phyloP scores from a whole-genome alignment of 164 flowering plant species.

The Vitis rupestris region DNA sequence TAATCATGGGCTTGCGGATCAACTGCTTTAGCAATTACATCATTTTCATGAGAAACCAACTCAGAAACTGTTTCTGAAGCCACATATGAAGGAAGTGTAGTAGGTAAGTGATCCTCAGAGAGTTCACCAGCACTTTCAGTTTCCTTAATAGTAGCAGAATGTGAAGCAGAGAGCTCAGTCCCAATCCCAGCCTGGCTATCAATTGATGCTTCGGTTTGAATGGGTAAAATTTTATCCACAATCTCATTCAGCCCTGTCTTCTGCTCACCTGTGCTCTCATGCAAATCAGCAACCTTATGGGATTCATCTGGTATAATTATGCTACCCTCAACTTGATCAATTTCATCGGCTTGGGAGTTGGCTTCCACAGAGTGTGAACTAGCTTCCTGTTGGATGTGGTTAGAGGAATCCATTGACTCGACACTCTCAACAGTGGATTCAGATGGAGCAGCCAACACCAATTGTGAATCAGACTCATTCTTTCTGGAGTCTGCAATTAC shows the following conservation, averaged over 20 bases:
- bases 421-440: slow-evolving; percentile 19
- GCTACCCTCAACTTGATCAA: slow-evolving; percentile 23
- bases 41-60: slow-evolving; percentile 31
- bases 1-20: slow-evolving; percentile 27
- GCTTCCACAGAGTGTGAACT: slow-evolving; percentile 27
- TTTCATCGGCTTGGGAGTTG: slow-evolving; percentile 21
- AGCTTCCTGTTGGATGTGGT: slow-evolving; percentile 24
- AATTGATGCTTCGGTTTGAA: slow-evolving; percentile 24
- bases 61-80: slow-evolving; percentile 26
- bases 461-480: slow-evolving; percentile 28
- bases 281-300: slow-evolving; percentile 15
- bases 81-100: slow-evolving; percentile 23
- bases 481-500: slow-evolving; percentile 19
- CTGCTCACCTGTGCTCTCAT: slow-evolving; percentile 30
- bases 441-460: neutral
- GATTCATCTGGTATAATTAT: slow-evolving; percentile 22
- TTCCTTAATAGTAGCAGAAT: slow-evolving; percentile 20
- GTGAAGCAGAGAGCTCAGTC: slow-evolving; percentile 28
- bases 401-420: slow-evolving; percentile 28
- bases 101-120: slow-evolving; percentile 11
- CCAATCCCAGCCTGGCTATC: slow-evolving; percentile 23
- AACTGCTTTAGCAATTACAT: slow-evolving; percentile 18
- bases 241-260: slow-evolving; percentile 25
- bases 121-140: slow-evolving; percentile 30
- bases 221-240: slow-evolving; percentile 22